Base-by-base conservation (phyloP, 768 basidiomycete species). In the Russula foetens region DNA sequence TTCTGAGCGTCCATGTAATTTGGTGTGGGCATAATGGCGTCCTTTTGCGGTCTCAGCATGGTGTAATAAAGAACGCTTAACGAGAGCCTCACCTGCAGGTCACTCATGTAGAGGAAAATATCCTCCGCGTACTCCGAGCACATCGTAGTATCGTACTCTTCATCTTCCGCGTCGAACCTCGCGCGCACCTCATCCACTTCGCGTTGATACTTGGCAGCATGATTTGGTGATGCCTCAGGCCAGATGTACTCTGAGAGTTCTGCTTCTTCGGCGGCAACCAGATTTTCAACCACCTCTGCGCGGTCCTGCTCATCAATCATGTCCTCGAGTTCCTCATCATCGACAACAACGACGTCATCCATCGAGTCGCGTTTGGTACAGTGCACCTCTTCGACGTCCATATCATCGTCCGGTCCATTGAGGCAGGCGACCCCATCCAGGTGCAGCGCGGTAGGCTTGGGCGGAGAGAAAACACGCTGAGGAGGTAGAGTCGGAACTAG, bases 111-210 rank as follows among this genome's bases (percentile, higher is more conserved):
- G 64, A 84, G 80, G 70, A 98, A 98, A 71, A 99, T 98, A 59
- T 99, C 96, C 15, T 98, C 93, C n/a, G 93, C 81, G 70, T 99
- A 99, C 73, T 99, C 97, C 19, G 95, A 92, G 44, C 97, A 96
- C 95, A 99, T 96, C 1, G 91, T 90, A 45, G 89, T 88, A 73
- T 97, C 93, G 61, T 80, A 81, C 69, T 82, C 75, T 53, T 91
- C 89, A 44, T 83, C 73, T 63, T 96, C 88, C 58, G 85, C 85
- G 41, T 87, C 81, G 71, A 84, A 86, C 39, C 72, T 73, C 50
- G 71, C 71, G 55, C 84, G 84, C 60, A 99, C 76, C 28, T 79
- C 77, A 21, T 84, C 76, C 29, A 98, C 75, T 69, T 90, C 79
- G 56, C 75, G 77, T 71, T 81, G 73, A 67, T 84, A 86, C 65